phyloP scores from a whole-genome alignment of 768 basidiomycete genomes.

The Mycena haematopus region DNA sequence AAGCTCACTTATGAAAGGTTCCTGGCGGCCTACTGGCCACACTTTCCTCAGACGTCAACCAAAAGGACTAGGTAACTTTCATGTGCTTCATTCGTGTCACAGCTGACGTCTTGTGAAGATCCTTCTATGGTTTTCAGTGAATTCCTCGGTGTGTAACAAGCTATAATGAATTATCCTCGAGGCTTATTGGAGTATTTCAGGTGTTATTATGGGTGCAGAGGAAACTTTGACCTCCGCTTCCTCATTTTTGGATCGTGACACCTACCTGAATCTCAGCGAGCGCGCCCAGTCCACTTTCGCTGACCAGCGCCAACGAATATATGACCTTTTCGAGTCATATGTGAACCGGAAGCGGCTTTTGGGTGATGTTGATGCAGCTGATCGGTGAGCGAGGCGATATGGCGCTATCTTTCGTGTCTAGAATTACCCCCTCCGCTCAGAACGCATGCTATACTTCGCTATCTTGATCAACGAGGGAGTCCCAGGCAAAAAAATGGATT shows the following conservation, averaged over 20 bases:
- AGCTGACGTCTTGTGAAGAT: conserved; percentile 44
- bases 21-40: conserved; percentile 26
- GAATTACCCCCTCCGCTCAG: conserved; percentile 36
- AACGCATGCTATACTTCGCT: conserved; percentile 55
- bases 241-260: conserved; percentile 48
- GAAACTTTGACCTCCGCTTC: conserved; percentile 42
- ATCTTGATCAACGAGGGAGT: conserved; percentile 40
- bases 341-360: conserved; percentile 47
- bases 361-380: conserved; percentile 62
- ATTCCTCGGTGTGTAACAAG: conserved; percentile 66
- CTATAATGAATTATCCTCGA: no score
- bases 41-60: conserved; percentile 53
- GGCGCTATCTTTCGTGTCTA: neutral
- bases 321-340: conserved; percentile 62
- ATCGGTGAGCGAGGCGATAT: conserved; percentile 49
- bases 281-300: conserved; percentile 64
- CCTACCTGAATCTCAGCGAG: conserved; percentile 56
- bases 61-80: conserved; percentile 57
- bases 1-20: conserved; percentile 28
- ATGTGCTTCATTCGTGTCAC: neutral
- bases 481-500: conserved; percentile 55
- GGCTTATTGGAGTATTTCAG: conserved; percentile 37
- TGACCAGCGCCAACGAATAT: conserved; percentile 52
- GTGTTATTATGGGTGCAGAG: conserved; percentile 76
- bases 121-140: conserved; percentile 69